Conservation (phyloP, 2,329 filamentous ascomycete species). For the Apiospora marii region DNA sequence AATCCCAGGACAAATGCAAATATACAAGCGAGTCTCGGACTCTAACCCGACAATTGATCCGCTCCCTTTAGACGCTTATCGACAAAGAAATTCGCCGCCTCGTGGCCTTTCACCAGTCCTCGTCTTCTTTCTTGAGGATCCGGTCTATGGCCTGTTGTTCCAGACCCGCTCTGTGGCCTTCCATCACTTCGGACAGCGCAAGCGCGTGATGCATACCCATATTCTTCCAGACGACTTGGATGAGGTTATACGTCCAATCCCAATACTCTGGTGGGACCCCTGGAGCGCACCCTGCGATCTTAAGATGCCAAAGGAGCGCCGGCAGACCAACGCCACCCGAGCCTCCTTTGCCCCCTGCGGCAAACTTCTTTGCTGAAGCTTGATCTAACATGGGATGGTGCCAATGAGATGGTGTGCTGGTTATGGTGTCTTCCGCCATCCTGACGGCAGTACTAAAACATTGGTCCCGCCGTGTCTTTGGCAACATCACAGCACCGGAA, state of each 20-base stretch:
- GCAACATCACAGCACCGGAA: slow-evolving; percentile 45
- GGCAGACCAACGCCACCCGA: slow-evolving; percentile 58
- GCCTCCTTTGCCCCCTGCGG: slow-evolving; percentile 49
- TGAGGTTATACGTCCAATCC: slow-evolving; percentile 53
- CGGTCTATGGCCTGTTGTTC: slow-evolving; percentile 32
- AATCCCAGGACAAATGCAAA: neutral
- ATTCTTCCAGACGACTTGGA: slow-evolving; percentile 58
- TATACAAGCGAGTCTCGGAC: neutral
- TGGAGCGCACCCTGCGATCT: slow-evolving; percentile 55
- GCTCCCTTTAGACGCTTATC: neutral
- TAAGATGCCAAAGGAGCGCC: slow-evolving; percentile 57
- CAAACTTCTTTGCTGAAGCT: slow-evolving; percentile 45
- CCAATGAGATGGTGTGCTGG: slow-evolving; percentile 59
- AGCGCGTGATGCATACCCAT: slow-evolving; percentile 61
- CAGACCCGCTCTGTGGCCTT: slow-evolving; percentile 37
- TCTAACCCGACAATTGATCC: neutral
- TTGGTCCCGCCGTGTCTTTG: slow-evolving; percentile 40
- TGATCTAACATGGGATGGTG: slow-evolving; percentile 55
- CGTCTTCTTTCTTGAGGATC: slow-evolving; percentile 33
- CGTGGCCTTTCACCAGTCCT: slow-evolving; percentile 27
- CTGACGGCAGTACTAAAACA: slow-evolving; percentile 46
- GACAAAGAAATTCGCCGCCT: neutral
- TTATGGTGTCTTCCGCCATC: slow-evolving; percentile 53
- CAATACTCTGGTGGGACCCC: slow-evolving; percentile 52
- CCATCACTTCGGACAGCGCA: slow-evolving; percentile 52